These are phyloP conservation scores for Hansenula sp. DNA, from an alignment of 1,139 yeast species.

Conservation along the genomic window DNA sequence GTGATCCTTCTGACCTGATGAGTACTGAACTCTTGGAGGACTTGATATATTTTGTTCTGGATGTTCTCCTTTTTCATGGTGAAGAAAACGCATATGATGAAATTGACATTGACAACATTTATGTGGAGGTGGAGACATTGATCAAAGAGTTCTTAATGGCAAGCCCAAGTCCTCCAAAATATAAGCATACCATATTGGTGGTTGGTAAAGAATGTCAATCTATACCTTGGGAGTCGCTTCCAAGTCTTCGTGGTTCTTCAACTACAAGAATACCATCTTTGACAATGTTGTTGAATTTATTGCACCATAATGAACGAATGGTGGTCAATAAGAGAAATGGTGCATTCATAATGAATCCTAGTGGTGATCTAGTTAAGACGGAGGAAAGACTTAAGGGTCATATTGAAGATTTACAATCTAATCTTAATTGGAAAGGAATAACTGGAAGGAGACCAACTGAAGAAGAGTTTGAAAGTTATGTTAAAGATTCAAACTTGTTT, in stretches of 20 bases:
- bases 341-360: slow-evolving; percentile 73
- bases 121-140: slow-evolving; percentile 45
- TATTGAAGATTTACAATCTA: slow-evolving; percentile 29
- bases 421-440: slow-evolving; percentile 49
- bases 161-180: slow-evolving; percentile 14
- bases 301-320: slow-evolving; percentile 26
- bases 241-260: slow-evolving; percentile 47
- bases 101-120: slow-evolving; percentile 51
- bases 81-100: slow-evolving; percentile 62
- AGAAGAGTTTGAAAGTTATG: slow-evolving; percentile 34
- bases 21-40: slow-evolving; percentile 52
- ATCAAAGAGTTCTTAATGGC: slow-evolving; percentile 28
- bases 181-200: slow-evolving; percentile 59
- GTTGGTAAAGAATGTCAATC: slow-evolving; percentile 59
- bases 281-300: slow-evolving; percentile 36
- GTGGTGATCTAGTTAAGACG: slow-evolving; percentile 68
- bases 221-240: slow-evolving; percentile 88
- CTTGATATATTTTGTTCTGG: slow-evolving; percentile 57
- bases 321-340: slow-evolving; percentile 29
- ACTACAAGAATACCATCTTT: slow-evolving; percentile 77
- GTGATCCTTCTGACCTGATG: slow-evolving; percentile 28
- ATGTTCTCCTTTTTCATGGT: slow-evolving; percentile 58
- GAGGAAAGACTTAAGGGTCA: slow-evolving; percentile 51
- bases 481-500: slow-evolving; percentile 47
- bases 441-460: slow-evolving; percentile 57